Base-by-base conservation (phyloP, 1,284 basidiomycete genomes). In the Cystobasidium pallidum region DNA sequence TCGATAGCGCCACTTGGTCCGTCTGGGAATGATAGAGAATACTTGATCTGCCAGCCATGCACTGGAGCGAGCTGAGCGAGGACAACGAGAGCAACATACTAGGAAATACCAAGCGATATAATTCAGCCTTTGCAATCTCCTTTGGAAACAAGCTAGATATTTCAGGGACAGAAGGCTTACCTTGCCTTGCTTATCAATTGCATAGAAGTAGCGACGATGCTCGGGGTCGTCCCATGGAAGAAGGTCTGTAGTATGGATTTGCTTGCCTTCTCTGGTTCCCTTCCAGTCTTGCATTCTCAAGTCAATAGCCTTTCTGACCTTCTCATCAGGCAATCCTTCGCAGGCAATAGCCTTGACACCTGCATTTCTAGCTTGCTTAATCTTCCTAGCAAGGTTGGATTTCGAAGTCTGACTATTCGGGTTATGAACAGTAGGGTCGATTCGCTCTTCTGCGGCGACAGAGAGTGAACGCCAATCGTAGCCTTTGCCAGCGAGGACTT, bases 41-140 rank as follows among this genome's bases (percentile, higher is more conserved):
- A 87, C 78, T 87, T 87, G 79, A 86, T 84, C 78, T 87, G 86
- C 79, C 83, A 84, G 4, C 86, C 86, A 71, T 85, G 81, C 70
- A 80, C 78, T 3, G 84, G 81, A 3, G 85, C 80, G 17, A 87
- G 82, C 78, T 86, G 84, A 10, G 86, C 84, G 3, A 87, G 79
- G 28, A 86, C 85, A 65, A 87, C 84, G 71, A 87, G 78, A 1
- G 83, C 83, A 73, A 82, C 81, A 11, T 81, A 77, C 81, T 83
- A 3, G 11, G 43, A 6, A 15, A 45, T 8, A 13, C 13, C 36
- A 13, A 72, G 8, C n/a, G n/a, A n/a, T 45, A 28, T 34, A 13
- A 54, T 6, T 8, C 15, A 43, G 36, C 32, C 15, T 59, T 26
- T 1, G 62, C 15, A 52, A 7, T 7, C 47, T 7, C 6, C 13